Evolutionary conservation across 2,329 filamentous ascomycete species (phyloP), one percentile per base, ranked within the genome.

Genomic region (Aspergillus versicolor): DNA sequence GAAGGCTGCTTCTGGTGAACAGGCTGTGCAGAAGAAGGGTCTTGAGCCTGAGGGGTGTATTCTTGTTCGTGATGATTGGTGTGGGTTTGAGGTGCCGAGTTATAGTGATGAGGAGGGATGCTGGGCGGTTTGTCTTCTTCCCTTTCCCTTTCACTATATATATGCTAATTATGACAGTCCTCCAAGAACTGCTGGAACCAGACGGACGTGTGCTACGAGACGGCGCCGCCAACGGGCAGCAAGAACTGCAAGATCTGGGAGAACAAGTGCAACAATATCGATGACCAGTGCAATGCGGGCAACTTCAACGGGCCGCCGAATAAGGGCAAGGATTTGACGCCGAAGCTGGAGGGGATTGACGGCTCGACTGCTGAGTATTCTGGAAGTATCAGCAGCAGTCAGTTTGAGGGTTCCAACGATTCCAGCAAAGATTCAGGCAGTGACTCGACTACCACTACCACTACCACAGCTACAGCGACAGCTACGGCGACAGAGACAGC

Each of bases 21-120:
- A 56, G 15, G 58, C 62, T 46, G 63, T 63, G 3, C 79, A 82
- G 61, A 73, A 66, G 3, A 75, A 80, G 41, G 86, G 85, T 12
- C 71, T 80, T 12, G 76, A 84, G 52, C 87, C 87, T 0, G 54
- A 66, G 1, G 74, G 78, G 63, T 88, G 84, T 67, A 75, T 89
- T 38, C 67, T 87, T 58, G 84, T 85, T 67, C 90, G 89, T 68
- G 88, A 77, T 57, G 90, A 91, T 75, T 91, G 88, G 88, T 89
- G 86, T 72, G 87, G 81, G 51, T 76, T 80, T 58, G 82, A 89
- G 66, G 79, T 90, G 1, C 70, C 81, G 0, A 65, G 73, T 8
- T 90, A 88, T 74, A 75, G 73, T 4, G 75, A 77, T 44, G 78
- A 85, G 67, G 67, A 67, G 1, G 81, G 81, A 13, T 91, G 88